A percentile compares a stretch with the other conserved stretches of the same genome.
Evolutionary conservation across 305 asterid species (phyloP).

Genomic region (Withania somnifera): DNA sequence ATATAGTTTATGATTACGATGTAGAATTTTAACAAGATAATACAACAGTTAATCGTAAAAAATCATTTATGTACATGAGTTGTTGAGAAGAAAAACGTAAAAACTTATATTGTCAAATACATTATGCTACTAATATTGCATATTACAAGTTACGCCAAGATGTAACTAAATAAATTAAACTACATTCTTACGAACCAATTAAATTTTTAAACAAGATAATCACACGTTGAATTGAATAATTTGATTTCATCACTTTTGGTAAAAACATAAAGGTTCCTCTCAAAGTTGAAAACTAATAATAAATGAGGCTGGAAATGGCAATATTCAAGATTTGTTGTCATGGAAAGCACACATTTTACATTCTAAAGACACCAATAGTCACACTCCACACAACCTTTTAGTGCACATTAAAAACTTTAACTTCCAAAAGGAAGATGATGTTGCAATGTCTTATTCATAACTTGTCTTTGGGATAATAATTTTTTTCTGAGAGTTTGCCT

Average conservation of each 20-base stretch:
- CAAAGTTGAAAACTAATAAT: neutral
- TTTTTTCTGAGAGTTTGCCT: neutral
- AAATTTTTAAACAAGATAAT: too few species aligned
- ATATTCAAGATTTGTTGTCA: neutral
- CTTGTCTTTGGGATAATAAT: neutral
- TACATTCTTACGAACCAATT: too few species aligned
- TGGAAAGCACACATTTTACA: constrained; percentile 3
- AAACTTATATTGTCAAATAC: too few species aligned
- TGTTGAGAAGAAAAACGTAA: too few species aligned
- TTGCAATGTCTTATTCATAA: neutral
- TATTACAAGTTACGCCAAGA: too few species aligned
- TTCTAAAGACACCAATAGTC: neutral
- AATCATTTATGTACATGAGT: too few species aligned
- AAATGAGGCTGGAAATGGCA: neutral
- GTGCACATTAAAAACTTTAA: neutral
- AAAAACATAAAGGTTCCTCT: neutral
- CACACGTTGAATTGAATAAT: neutral
- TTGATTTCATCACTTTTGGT: neutral
- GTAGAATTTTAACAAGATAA: too few species aligned
- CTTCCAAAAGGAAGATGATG: neutral
- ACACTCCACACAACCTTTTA: constrained; percentile 1
- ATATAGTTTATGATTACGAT: too few species aligned
- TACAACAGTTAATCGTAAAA: too few species aligned
- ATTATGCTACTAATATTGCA: too few species aligned
- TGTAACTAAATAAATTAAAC: too few species aligned